Percentiles rank a stretch among this genome's conserved stretches.
These are phyloP conservation scores for Tremella mesenterica DNA, from an alignment of 768 basidiomycete species.

Conservation along the genomic window DNA sequence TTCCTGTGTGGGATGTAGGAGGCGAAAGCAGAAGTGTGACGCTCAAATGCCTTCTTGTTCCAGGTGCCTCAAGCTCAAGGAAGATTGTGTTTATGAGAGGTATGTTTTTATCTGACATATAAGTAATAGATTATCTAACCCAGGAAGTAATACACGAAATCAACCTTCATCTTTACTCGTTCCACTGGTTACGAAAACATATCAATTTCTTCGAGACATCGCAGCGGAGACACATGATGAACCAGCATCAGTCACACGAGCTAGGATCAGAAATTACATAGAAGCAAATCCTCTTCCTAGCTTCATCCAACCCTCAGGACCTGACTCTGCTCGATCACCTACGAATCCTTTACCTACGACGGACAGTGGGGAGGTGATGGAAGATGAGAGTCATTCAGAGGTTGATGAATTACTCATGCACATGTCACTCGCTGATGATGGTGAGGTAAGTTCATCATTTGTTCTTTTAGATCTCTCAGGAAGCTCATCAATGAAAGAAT, in stretches of 20 bases:
- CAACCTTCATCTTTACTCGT: slow-evolving; percentile 7
- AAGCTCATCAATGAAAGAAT: slow-evolving; percentile 5
- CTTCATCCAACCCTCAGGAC: not conserved
- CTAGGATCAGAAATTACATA: slow-evolving; percentile 1
- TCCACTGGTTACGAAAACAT: slow-evolving; percentile 9
- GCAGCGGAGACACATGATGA: not conserved
- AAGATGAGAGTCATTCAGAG: slow-evolving; percentile 3
- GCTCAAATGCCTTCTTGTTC: slow-evolving; percentile 7
- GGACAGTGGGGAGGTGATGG: slow-evolving; percentile 1
- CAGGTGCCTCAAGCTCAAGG: slow-evolving; percentile 6
- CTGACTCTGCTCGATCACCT: no score
- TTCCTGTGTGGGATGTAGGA: slow-evolving; percentile 12
- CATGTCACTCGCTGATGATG: slow-evolving; percentile 18
- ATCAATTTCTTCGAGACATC: slow-evolving; percentile 6
- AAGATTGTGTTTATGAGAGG: slow-evolving; percentile 15
- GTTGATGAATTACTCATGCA: slow-evolving; percentile 19
- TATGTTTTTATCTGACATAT: not conserved
- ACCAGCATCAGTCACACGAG: not conserved
- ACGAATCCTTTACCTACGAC: no score
- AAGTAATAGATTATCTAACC: not conserved
- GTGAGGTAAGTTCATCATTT: slow-evolving; percentile 6
- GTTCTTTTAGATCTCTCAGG: not conserved
- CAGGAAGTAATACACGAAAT: slow-evolving; percentile 7
- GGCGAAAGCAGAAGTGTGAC: slow-evolving; percentile 16
- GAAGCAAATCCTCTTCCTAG: slow-evolving; percentile 1